These are phyloP conservation scores for Vinca minor DNA, from an alignment of 257 asterid genomes.

Conservation along the genomic window DNA sequence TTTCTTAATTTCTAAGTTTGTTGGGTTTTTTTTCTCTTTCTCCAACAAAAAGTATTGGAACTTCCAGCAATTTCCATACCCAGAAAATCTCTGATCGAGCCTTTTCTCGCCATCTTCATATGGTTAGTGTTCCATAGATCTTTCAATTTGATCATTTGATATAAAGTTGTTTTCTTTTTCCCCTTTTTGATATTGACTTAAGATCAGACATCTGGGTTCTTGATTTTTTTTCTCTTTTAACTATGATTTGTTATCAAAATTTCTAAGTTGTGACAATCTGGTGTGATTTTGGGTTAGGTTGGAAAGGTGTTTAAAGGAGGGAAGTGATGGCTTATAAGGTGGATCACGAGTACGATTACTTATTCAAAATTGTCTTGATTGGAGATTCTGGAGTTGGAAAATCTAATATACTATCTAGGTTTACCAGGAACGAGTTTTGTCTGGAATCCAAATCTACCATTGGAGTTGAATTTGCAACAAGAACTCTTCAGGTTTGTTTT, in stretches of 20 bases:
- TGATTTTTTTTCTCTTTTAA: neutral
- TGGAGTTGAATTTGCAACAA: conserved; percentile 48
- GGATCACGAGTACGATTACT: conserved; percentile 39
- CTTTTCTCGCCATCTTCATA: neutral
- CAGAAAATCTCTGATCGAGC: neutral
- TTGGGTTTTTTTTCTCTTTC: neutral
- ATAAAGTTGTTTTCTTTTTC: too few species aligned
- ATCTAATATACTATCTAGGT: conserved; percentile 42
- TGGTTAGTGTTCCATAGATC: too few species aligned
- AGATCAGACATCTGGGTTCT: too few species aligned
- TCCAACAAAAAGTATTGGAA: neutral
- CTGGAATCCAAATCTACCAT: conserved; percentile 50
- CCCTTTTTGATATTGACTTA: too few species aligned
- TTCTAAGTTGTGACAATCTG: neutral
- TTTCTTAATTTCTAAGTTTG: conserved; percentile 9
- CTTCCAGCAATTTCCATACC: neutral
- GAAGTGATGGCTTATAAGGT: conserved; percentile 35
- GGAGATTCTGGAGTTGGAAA: conserved; percentile 49
- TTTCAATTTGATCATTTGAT: too few species aligned
- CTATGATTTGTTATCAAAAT: neutral
- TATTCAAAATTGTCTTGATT: conserved; percentile 37
- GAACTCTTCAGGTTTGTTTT: conserved; percentile 40
- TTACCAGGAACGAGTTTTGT: conserved; percentile 39
- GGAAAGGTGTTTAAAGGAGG: conserved; percentile 12
- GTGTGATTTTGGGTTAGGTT: too few species aligned